These are phyloP conservation scores for Xanthoparmelia taractica DNA, from an alignment of 495 filamentous ascomycete genomes.

Conservation along the genomic window DNA sequence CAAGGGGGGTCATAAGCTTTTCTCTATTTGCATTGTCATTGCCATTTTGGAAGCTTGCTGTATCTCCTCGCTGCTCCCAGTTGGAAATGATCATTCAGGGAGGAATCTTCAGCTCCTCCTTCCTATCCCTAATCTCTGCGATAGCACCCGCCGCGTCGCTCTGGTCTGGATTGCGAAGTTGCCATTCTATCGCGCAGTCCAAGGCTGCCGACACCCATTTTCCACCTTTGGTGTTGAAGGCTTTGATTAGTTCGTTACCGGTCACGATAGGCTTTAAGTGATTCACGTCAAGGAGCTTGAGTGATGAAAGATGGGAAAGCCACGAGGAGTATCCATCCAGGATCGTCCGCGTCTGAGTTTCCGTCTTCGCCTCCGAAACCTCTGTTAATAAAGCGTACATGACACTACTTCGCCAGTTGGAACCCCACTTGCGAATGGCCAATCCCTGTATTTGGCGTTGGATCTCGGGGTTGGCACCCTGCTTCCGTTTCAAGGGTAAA, in stretches of 20 bases:
- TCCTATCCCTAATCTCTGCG: slow-evolving; percentile 51
- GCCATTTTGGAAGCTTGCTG: not conserved
- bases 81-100: not conserved
- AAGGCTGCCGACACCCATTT: slow-evolving; percentile 72
- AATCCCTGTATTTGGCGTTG: slow-evolving; percentile 56
- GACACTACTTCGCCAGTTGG: slow-evolving; percentile 67
- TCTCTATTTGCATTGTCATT: not conserved
- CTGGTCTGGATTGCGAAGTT: slow-evolving; percentile 66
- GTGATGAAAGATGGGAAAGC: slow-evolving; percentile 37
- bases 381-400: slow-evolving; percentile 65
- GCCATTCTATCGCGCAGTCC: slow-evolving; percentile 70
- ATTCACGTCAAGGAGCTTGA: slow-evolving; percentile 38
- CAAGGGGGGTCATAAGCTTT: not conserved
- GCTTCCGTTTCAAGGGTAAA: slow-evolving; percentile 38
- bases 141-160: slow-evolving; percentile 55
- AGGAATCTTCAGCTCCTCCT: slow-evolving; percentile 41
- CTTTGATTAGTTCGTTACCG: slow-evolving; percentile 56
- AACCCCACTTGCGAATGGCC: slow-evolving; percentile 68
- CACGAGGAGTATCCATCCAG: slow-evolving; percentile 40
- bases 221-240: slow-evolving; percentile 55
- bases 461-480: not conserved
- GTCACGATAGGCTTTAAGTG: slow-evolving; percentile 54
- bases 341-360: slow-evolving; percentile 24
- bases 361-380: slow-evolving; percentile 35
- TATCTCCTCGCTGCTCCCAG: not conserved